These are phyloP conservation scores for Paraglomus brasilianum DNA, from an alignment of 192 early-diverging fungal species.

Conservation along the genomic window DNA sequence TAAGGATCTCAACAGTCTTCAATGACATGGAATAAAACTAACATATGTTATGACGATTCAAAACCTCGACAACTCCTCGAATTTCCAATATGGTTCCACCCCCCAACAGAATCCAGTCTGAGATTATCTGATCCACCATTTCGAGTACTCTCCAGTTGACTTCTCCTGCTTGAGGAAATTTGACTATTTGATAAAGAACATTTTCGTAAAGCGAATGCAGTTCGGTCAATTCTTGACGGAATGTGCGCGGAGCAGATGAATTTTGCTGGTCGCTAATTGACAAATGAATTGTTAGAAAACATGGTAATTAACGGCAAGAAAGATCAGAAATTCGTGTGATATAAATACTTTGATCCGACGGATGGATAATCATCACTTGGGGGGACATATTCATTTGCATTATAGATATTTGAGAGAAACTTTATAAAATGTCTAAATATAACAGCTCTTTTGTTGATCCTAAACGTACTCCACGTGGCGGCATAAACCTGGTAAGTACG, in stretches of 20 bases:
- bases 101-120: conserved; percentile 58
- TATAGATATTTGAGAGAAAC: conserved; percentile 41
- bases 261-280: conserved; percentile 30
- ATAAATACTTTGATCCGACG: neutral
- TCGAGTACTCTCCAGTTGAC: conserved; percentile 56
- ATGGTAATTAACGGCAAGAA: neutral
- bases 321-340: neutral
- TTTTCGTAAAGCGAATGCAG: conserved; percentile 62
- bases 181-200: conserved; percentile 49
- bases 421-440: conserved; percentile 51
- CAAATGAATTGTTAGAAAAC: neutral
- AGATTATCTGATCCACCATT: conserved; percentile 61
- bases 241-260: conserved; percentile 35
- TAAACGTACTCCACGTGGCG: conserved; percentile 41
- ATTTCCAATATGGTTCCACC: conserved; percentile 52
- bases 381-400: conserved; percentile 35
- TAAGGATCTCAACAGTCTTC: neutral
- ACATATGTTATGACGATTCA: neutral
- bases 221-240: conserved; percentile 46
- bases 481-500: conserved; percentile 43
- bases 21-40: neutral
- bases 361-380: conserved; percentile 15
- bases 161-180: conserved; percentile 64
- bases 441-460: conserved; percentile 52
- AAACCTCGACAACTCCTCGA: conserved; percentile 54